Evolutionary conservation across 495 filamentous ascomycete genomes (phyloP).

Genomic region (Podospora pseudopauciseta): DNA sequence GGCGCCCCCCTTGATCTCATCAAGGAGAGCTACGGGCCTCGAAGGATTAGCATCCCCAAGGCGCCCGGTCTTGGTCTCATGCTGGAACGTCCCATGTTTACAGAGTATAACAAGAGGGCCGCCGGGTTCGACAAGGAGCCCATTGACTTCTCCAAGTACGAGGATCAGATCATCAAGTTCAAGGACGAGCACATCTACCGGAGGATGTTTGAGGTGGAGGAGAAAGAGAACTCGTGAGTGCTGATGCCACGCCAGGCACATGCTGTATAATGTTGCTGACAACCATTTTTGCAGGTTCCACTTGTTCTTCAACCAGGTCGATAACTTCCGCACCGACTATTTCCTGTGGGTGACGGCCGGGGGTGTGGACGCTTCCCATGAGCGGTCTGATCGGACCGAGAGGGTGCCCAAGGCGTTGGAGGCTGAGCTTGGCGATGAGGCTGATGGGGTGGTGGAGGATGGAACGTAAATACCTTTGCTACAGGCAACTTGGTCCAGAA

Average conservation of each 20-base stretch:
- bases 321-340: constrained; percentile 65
- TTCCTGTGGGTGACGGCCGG: constrained; percentile 75
- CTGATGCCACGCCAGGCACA: background rate
- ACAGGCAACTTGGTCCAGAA: background rate
- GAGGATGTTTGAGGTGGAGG: constrained; percentile 84
- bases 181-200: constrained; percentile 92
- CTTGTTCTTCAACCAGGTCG: constrained; percentile 78
- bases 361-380: constrained; percentile 54
- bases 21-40: constrained; percentile 59
- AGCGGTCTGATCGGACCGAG: constrained; percentile 32
- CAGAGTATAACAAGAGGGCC: constrained; percentile 68
- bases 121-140: constrained; percentile 52
- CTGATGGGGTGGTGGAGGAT: constrained; percentile 35
- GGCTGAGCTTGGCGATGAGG: constrained; percentile 39
- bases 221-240: constrained; percentile 69
- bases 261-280: constrained; percentile 13
- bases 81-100: constrained; percentile 86
- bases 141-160: constrained; percentile 73
- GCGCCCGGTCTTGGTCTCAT: constrained; percentile 84
- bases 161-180: constrained; percentile 77
- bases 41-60: constrained; percentile 83
- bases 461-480: constrained; percentile 16
- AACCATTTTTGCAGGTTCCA: constrained; percentile 55
- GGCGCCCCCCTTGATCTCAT: constrained; percentile 67
- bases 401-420: constrained; percentile 33